phyloP scores from a whole-genome alignment of 2,329 filamentous ascomycete species.

The Diaporthe sp. region DNA sequence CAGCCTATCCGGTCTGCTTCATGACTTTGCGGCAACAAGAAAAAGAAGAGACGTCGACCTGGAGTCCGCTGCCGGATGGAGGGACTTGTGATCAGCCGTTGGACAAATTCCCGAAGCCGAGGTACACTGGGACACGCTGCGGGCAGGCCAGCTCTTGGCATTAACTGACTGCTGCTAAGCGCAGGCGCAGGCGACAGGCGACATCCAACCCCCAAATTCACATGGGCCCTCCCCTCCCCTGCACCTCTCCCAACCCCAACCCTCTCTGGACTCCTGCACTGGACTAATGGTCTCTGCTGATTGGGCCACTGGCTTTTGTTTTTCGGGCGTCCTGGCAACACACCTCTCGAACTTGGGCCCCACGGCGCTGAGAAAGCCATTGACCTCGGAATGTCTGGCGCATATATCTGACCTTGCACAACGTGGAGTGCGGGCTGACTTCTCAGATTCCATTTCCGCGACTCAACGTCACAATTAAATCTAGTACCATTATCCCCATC shows the following conservation, averaged over 20 bases:
- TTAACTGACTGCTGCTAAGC: slow-evolving; percentile 8
- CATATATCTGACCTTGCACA: slow-evolving; percentile 16
- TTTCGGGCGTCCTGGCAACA: slow-evolving; percentile 39
- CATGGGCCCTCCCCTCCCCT: background rate
- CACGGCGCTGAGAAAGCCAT: slow-evolving; percentile 30
- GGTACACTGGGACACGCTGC: slow-evolving; percentile 10
- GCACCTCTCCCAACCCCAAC: background rate
- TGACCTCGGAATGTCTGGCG: slow-evolving; percentile 12
- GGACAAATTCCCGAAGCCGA: slow-evolving; percentile 25
- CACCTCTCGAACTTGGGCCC: slow-evolving; percentile 10
- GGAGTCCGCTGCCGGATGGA: background rate
- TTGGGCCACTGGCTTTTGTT: slow-evolving; percentile 31
- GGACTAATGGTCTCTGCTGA: background rate
- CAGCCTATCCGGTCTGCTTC: slow-evolving; percentile 31
- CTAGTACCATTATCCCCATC: background rate
- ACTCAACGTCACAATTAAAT: background rate
- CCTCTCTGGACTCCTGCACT: background rate
- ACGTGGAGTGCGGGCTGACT: background rate
- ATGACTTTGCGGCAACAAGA: slow-evolving; percentile 31
- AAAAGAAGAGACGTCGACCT: background rate
- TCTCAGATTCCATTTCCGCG: background rate
- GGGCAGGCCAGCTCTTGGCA: slow-evolving; percentile 24
- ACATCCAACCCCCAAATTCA: background rate
- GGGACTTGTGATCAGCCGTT: slow-evolving; percentile 27
- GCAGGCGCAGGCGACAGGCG: slow-evolving; percentile 17